A percentile compares a stretch with the other conserved stretches of the same genome.
Conservation (phyloP, 768 basidiomycete genomes). For the Boletus barrowsii region DNA sequence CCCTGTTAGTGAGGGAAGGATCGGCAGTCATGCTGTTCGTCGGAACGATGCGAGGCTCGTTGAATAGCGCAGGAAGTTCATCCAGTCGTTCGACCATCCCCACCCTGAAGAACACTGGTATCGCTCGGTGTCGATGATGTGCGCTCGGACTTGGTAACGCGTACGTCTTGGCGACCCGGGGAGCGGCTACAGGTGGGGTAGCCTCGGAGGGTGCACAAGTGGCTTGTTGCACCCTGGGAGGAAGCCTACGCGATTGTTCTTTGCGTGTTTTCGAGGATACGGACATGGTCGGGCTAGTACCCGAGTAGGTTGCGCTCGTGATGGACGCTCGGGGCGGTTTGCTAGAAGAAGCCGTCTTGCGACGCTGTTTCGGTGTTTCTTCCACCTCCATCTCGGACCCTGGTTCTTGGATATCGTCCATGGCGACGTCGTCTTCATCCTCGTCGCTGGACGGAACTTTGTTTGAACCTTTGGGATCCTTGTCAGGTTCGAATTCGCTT, state of each 20-base stretch:
- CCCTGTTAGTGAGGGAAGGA: slow-evolving; percentile 45
- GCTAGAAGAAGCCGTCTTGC: slow-evolving; percentile 7
- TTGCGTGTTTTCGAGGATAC: slow-evolving; percentile 13
- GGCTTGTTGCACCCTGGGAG: slow-evolving; percentile 11
- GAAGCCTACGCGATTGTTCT: slow-evolving; percentile 19
- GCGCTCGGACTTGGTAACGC: slow-evolving; percentile 60
- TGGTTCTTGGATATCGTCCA: slow-evolving; percentile 15
- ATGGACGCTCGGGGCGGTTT: not conserved
- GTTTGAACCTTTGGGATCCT: slow-evolving; percentile 29
- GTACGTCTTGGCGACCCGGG: slow-evolving; percentile 43
- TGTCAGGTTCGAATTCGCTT: slow-evolving; percentile 55
- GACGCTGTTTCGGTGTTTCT: slow-evolving; percentile 8
- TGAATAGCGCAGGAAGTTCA: slow-evolving; percentile 49
- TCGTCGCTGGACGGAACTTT: slow-evolving; percentile 34
- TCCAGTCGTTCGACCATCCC: slow-evolving; percentile 59
- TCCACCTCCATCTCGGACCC: slow-evolving; percentile 13
- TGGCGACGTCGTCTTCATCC: slow-evolving; percentile 23
- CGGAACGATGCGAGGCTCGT: slow-evolving; percentile 35
- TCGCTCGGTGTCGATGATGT: slow-evolving; percentile 71
- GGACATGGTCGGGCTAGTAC: not conserved
- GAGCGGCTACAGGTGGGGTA: slow-evolving; percentile 1
- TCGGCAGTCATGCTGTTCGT: slow-evolving; percentile 59
- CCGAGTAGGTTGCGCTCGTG: not conserved
- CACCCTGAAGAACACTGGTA: slow-evolving; percentile 53
- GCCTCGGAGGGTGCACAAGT: slow-evolving; percentile 3